Conservation (phyloP, 2,329 filamentous ascomycete genomes). For the Hypocrella siamensis region DNA sequence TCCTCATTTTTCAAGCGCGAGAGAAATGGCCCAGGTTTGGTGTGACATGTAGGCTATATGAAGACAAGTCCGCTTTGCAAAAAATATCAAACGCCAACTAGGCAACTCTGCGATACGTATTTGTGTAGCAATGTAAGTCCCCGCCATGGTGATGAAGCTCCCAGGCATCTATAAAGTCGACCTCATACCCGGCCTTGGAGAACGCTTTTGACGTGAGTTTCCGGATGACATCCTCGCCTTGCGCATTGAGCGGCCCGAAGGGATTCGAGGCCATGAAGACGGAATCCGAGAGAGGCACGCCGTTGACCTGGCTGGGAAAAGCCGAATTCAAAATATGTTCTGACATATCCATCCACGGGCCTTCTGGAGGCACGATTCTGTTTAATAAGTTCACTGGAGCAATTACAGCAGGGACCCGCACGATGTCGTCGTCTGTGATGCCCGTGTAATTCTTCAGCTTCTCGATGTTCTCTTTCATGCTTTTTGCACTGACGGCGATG, state of each 20-base stretch:
- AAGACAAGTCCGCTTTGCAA: no score
- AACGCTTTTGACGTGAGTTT: conserved; percentile 7
- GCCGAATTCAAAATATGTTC: conserved; percentile 7
- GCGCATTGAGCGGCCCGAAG: conserved; percentile 10
- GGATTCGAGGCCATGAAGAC: conserved; percentile 8
- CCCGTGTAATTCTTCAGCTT: conserved; percentile 8
- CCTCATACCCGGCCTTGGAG: conserved; percentile 6
- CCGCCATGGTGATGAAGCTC: conserved; percentile 8
- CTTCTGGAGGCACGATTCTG: neutral
- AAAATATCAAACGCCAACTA: no score
- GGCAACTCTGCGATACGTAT: conserved; percentile 5
- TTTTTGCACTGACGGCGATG: conserved; percentile 1
- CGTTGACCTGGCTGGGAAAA: conserved; percentile 9
- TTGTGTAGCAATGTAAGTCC: conserved; percentile 13
- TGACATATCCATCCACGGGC: neutral
- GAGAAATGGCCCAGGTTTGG: no score
- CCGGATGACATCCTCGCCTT: conserved; percentile 11
- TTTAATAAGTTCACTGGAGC: neutral
- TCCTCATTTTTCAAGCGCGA: no score
- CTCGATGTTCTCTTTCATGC: conserved; percentile 7
- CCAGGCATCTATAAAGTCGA: conserved; percentile 13
- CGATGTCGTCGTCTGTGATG: conserved; percentile 7
- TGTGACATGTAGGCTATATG: no score
- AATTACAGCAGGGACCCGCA: conserved; percentile 9
- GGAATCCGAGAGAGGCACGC: conserved; percentile 6